Evolutionary conservation across 345 rosid genomes (phyloP).

Genomic region (Eucalyptus curtisii): DNA sequence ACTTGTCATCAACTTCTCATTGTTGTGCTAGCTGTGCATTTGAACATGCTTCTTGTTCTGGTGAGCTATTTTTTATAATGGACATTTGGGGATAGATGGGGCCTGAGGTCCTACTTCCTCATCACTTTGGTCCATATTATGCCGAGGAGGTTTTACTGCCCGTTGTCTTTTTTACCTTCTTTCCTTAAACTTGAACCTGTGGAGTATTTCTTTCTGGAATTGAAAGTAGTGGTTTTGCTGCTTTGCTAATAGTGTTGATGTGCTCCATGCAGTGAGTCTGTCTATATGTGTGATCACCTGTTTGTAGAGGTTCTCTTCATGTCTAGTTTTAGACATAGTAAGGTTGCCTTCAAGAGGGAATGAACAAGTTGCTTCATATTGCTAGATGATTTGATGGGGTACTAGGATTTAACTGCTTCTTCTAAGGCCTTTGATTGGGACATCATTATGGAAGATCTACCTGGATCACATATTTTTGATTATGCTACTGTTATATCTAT

Average conservation of each 20-base stretch:
- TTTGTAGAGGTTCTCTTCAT: neutral
- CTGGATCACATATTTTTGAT: neutral
- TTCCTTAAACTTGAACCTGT: neutral
- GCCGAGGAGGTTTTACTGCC: neutral
- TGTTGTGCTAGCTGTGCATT: neutral
- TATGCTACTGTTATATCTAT: neutral
- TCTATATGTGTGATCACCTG: neutral
- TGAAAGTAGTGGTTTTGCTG: neutral
- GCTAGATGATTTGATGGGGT: neutral
- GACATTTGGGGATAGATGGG: neutral
- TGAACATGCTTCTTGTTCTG: neutral
- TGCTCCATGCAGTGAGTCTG: neutral
- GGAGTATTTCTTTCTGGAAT: neutral
- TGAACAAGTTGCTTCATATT: neutral
- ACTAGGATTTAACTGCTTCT: neutral
- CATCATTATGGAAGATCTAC: neutral
- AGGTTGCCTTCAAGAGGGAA: neutral
- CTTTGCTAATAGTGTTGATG: neutral
- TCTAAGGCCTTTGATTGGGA: neutral
- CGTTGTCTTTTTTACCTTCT: neutral
- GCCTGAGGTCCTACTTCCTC: neutral
- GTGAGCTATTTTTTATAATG: neutral
- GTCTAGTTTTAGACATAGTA: neutral
- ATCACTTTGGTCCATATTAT: neutral
- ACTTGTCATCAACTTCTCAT: neutral